These are phyloP conservation scores for Phyllosticta paracitricarpa DNA, from an alignment of 2,329 filamentous ascomycete genomes.

Conservation along the genomic window DNA sequence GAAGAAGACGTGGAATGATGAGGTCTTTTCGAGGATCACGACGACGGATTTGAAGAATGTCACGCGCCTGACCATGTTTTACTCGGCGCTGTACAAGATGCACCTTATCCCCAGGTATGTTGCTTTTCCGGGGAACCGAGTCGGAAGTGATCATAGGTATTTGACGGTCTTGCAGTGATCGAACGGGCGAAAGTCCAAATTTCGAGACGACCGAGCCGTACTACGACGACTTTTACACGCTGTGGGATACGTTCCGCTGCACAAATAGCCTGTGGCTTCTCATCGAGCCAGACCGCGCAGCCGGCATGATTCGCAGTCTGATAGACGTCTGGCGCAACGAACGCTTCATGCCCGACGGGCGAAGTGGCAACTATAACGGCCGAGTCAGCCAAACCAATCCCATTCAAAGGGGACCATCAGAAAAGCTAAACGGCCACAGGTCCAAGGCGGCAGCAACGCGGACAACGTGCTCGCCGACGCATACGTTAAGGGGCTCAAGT, in stretches of 20 bases:
- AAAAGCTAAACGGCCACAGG: not conserved
- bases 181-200: slow-evolving; percentile 19
- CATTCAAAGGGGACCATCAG: slow-evolving; percentile 17
- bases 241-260: slow-evolving; percentile 13
- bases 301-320: slow-evolving; percentile 12
- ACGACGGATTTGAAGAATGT: slow-evolving; percentile 1
- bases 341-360: slow-evolving; percentile 26
- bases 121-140: not conserved
- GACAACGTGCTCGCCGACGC: slow-evolving; percentile 27
- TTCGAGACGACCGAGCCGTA: slow-evolving; percentile 23
- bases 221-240: slow-evolving; percentile 22
- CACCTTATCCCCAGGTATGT: slow-evolving; percentile 24
- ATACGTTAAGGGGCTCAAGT: slow-evolving; percentile 22
- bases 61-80: slow-evolving; percentile 19
- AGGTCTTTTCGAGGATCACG: slow-evolving; percentile 33
- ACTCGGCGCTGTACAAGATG: slow-evolving; percentile 20
- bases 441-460: slow-evolving; percentile 26
- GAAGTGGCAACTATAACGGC: slow-evolving; percentile 25
- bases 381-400: not conserved
- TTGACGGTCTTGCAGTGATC: slow-evolving; percentile 14
- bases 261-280: slow-evolving; percentile 13
- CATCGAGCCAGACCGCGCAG: slow-evolving; percentile 10
- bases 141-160: no score
- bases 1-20: slow-evolving; percentile 31
- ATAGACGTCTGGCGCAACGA: slow-evolving; percentile 18